phyloP scores from a whole-genome alignment of 306 rosid genomes.

The Lablab purpureus region DNA sequence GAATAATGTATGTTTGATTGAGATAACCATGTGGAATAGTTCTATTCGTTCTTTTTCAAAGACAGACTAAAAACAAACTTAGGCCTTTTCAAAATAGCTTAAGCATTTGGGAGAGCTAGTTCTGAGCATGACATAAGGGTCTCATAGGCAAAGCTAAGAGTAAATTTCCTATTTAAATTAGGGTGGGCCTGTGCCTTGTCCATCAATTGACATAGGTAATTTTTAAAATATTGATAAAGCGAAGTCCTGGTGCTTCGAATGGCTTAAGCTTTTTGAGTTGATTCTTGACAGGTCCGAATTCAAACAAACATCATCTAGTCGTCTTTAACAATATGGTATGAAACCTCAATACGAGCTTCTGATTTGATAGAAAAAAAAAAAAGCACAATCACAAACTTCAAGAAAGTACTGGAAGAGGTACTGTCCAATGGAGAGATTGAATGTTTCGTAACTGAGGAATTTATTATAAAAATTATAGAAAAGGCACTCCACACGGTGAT shows the following conservation, averaged over 20 bases:
- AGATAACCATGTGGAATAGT: constrained; percentile 27
- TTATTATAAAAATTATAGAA: constrained; percentile 7
- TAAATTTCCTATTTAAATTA: constrained; percentile 18
- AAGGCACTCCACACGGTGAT: constrained; percentile 14
- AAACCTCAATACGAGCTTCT: constrained; percentile 14
- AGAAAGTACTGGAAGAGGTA: constrained; percentile 10
- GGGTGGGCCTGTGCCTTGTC: constrained; percentile 2
- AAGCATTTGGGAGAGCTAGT: constrained; percentile 18
- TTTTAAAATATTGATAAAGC: constrained; percentile 10
- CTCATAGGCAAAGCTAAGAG: constrained; percentile 1
- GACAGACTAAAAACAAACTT: constrained; percentile 14
- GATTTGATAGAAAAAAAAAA: constrained; percentile 20
- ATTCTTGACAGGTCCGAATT: not conserved
- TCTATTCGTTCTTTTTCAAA: constrained; percentile 2
- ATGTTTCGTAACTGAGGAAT: constrained; percentile 22
- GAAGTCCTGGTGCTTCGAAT: not conserved
- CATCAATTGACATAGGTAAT: not conserved
- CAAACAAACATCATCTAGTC: constrained; percentile 18
- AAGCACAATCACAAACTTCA: constrained; percentile 8
- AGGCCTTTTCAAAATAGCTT: constrained; percentile 11
- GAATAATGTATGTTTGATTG: constrained; percentile 27
- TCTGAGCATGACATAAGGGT: constrained; percentile 19
- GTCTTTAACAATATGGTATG: constrained; percentile 21
- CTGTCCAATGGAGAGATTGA: constrained; percentile 4
- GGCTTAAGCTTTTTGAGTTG: not conserved